These are phyloP conservation scores for Fusarium brevicatenulatum DNA, from an alignment of 2,329 filamentous ascomycete species.

Conservation along the genomic window DNA sequence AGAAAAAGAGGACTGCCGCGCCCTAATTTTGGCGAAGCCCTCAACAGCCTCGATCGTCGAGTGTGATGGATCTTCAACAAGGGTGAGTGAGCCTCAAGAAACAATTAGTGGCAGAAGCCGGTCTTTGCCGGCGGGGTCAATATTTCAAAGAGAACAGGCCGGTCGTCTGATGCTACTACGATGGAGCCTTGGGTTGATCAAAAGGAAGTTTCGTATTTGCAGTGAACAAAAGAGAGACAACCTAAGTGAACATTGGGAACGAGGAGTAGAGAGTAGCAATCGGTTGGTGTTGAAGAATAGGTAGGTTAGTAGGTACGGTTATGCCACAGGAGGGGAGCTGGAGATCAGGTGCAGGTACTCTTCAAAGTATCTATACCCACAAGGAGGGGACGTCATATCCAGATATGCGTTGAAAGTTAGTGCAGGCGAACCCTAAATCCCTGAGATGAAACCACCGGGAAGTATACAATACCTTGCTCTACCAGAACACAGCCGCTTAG, in stretches of 20 bases:
- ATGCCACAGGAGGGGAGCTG: slow-evolving; percentile 10
- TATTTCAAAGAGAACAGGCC: not conserved
- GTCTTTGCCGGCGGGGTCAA: slow-evolving; percentile 26
- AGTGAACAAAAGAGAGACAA: not conserved
- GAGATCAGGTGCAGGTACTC: slow-evolving; percentile 15
- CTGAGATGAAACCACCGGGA: not conserved
- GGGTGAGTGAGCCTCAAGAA: not conserved
- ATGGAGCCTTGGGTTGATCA: not conserved
- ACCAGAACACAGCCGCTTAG: not conserved
- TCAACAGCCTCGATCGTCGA: not conserved
- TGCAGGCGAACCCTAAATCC: slow-evolving; percentile 1
- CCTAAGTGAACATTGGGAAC: not conserved
- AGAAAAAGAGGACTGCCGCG: not conserved
- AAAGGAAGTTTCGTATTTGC: not conserved
- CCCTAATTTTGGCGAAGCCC: not conserved
- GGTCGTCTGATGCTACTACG: slow-evolving; percentile 7
- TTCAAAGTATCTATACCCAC: slow-evolving; percentile 26
- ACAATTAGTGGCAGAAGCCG: slow-evolving; percentile 18
- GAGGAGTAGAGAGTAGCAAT: slow-evolving; percentile 1
- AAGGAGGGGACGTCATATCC: slow-evolving; percentile 27
- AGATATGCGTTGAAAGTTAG: slow-evolving; percentile 7
- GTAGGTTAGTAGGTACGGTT: too few species aligned
- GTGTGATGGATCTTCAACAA: slow-evolving; percentile 12
- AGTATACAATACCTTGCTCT: slow-evolving; percentile 33
- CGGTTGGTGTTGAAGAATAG: slow-evolving; percentile 25